A percentile compares a stretch with the other conserved stretches of the same genome.
Evolutionary conservation across 352 stramenopile genomes (phyloP).

Genomic region (Phytophthora crassamura): DNA sequence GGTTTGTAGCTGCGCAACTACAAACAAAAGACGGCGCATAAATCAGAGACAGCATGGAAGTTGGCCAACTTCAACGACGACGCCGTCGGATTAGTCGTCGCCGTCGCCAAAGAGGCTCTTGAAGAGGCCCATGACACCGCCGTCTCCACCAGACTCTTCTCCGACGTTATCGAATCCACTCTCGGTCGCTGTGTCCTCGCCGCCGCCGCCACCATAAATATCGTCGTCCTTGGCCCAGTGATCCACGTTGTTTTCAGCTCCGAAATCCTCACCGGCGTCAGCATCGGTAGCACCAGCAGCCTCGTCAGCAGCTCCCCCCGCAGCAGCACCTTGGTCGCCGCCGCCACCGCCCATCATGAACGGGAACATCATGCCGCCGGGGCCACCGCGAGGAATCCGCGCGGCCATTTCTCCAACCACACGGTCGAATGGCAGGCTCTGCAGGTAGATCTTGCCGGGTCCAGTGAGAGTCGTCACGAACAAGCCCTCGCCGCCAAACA

Average conservation of each 20-base stretch:
- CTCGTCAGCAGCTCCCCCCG: constrained; percentile 32
- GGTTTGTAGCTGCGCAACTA: no score
- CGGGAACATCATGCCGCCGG: constrained; percentile 89
- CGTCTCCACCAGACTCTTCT: constrained; percentile 38
- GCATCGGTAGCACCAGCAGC: constrained; percentile 37
- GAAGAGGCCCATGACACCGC: constrained; percentile 64
- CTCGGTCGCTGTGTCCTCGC: constrained; percentile 2
- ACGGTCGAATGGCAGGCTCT: constrained; percentile 92
- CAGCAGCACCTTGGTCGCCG: constrained; percentile 36
- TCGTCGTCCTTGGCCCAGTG: constrained; percentile 53
- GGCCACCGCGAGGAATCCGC: constrained; percentile 79
- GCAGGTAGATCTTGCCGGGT: constrained; percentile 91
- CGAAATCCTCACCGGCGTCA: constrained; percentile 13
- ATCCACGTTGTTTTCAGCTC: constrained; percentile 12
- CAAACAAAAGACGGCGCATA: no score
- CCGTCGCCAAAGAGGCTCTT: constrained; percentile 59
- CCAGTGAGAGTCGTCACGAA: constrained; percentile 95
- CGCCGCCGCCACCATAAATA: constrained; percentile 52
- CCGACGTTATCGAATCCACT: constrained; percentile 30
- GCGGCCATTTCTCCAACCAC: constrained; percentile 93
- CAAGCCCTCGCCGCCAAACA: constrained; percentile 94
- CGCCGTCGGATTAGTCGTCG: constrained; percentile 17
- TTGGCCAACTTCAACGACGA: neutral
- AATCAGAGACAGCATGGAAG: neutral
- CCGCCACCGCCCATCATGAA: constrained; percentile 76